phyloP scores from a whole-genome alignment of 371 early-diverging fungal genomes.

The Lichtheimia hyalospora region DNA sequence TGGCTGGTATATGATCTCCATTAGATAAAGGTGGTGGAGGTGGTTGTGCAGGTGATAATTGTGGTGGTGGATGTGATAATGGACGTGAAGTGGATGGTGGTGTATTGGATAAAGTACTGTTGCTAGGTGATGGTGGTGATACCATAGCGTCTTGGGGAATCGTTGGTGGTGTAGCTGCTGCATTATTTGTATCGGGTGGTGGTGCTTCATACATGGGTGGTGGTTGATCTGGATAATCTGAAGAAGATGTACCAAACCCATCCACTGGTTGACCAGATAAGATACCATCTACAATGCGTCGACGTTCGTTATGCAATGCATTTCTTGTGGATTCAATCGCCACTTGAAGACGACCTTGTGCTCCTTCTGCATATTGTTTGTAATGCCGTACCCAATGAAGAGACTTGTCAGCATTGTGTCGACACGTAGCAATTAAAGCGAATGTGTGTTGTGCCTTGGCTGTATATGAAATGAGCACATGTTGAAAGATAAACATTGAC shows the following conservation, averaged over 20 bases:
- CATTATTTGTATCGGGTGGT: conserved; percentile 12
- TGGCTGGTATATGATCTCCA: too few relatives aligned
- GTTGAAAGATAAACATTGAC: neutral
- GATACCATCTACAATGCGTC: conserved; percentile 19
- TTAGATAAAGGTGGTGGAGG: neutral
- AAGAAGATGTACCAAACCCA: neutral
- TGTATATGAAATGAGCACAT: neutral
- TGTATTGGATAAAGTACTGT: neutral
- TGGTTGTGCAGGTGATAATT: neutral
- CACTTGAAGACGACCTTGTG: conserved; percentile 13
- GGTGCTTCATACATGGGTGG: conserved; percentile 24
- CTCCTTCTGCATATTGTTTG: conserved; percentile 18
- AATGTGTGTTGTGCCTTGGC: conserved; percentile 18
- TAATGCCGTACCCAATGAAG: conserved; percentile 22
- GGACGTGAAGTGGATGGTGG: neutral
- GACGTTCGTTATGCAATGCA: conserved; percentile 17
- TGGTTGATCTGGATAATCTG: conserved; percentile 2
- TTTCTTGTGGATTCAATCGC: conserved; percentile 15
- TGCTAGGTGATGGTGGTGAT: neutral
- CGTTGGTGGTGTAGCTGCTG: neutral
- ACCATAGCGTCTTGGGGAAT: neutral
- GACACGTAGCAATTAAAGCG: conserved; percentile 10
- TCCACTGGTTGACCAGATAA: conserved; percentile 13
- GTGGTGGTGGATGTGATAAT: neutral
- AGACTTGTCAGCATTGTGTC: conserved; percentile 15